Percentiles rank a stretch among this genome's conserved stretches.
phyloP scores from a whole-genome alignment of 331 rosid genomes.

The Stylosanthes scabra region DNA sequence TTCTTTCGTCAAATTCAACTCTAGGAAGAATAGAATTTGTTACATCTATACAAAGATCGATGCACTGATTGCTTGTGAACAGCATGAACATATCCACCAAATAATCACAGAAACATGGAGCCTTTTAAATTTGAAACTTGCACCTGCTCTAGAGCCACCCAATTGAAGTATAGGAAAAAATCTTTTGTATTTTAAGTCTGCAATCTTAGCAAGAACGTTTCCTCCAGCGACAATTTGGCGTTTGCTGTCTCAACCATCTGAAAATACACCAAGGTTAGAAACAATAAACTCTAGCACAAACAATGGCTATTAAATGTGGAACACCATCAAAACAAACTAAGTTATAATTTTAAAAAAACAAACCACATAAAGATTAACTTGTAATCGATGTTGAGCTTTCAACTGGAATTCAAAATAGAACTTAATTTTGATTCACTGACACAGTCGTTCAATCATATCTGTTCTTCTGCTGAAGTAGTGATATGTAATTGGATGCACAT shows the following conservation, averaged over 20 bases:
- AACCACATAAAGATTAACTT: no score
- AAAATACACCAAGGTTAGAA: conserved; percentile 22
- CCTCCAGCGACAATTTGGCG: conserved; percentile 34
- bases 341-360: no score
- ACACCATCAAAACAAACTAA: no score
- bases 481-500: no score
- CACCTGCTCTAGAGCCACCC: conserved; percentile 23
- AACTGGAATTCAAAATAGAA: no score
- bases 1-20: background rate
- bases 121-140: conserved; percentile 5
- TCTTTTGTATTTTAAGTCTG: conserved; percentile 30
- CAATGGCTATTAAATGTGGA: background rate
- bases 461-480: no score
- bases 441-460: no score
- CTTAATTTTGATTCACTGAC: no score
- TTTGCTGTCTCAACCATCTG: conserved; percentile 52
- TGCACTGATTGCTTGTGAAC: background rate
- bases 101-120: conserved; percentile 11
- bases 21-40: background rate
- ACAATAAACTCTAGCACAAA: background rate
- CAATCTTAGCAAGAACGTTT: conserved; percentile 48
- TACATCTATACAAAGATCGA: background rate
- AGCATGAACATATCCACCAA: background rate
- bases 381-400: no score
- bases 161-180: conserved; percentile 18